phyloP scores from a whole-genome alignment of 345 rosid genomes.

The Mangifera indica region DNA sequence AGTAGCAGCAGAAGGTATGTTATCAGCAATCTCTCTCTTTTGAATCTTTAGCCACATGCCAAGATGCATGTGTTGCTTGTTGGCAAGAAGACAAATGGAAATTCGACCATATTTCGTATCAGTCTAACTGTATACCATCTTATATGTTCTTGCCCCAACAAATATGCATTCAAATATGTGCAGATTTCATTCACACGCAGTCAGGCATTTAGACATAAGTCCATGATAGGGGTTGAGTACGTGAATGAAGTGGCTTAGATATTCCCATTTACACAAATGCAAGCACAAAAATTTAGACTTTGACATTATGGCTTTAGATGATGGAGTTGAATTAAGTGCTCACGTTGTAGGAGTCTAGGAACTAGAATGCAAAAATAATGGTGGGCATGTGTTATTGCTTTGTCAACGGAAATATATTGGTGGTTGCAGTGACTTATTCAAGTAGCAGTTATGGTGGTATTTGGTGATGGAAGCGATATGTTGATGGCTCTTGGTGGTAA shows the following conservation, averaged over 20 bases:
- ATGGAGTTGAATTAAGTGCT: not conserved
- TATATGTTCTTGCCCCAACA: not conserved
- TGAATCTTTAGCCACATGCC: slow-evolving; percentile 39
- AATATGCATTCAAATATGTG: too few species aligned
- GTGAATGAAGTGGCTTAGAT: not conserved
- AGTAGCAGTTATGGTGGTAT: not conserved
- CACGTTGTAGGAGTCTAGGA: not conserved
- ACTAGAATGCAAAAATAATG: not conserved
- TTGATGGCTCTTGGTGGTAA: not conserved
- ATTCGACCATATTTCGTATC: too few species aligned
- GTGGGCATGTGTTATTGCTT: not conserved
- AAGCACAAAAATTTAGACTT: not conserved
- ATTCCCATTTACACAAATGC: too few species aligned
- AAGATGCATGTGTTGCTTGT: slow-evolving; percentile 64
- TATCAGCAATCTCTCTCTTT: not conserved
- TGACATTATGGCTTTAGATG: not conserved
- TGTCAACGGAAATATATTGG: too few species aligned
- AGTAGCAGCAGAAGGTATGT: slow-evolving; percentile 76
- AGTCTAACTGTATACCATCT: not conserved
- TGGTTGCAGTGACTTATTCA: not conserved
- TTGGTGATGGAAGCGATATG: too few species aligned
- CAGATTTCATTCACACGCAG: too few species aligned
- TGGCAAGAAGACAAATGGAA: not conserved
- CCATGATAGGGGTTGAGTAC: not conserved
- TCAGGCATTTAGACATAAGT: not conserved